A percentile compares a stretch with the other conserved stretches of the same genome.
phyloP scores from a whole-genome alignment of 2,329 filamentous ascomycete genomes.

The Botrytis medusae region DNA sequence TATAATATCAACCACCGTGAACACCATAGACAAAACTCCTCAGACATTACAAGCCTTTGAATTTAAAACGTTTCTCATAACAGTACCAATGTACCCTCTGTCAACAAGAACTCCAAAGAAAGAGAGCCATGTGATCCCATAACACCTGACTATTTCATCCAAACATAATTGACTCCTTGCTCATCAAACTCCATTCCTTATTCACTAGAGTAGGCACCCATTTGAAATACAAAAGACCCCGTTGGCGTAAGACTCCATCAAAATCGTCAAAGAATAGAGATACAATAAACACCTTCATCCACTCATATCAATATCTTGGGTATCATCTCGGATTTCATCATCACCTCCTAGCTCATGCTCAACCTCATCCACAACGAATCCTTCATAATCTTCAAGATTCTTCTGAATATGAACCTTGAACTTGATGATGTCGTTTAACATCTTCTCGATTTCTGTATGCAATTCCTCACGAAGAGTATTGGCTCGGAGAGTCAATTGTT shows the following conservation, averaged over 20 bases:
- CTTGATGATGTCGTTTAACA: conserved; percentile 95
- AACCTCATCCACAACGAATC: conserved; percentile 90
- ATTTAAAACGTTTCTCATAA: conserved; percentile 2
- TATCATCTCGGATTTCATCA: conserved; percentile 57
- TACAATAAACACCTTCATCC: conserved; percentile 22
- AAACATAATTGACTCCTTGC: conserved; percentile 10
- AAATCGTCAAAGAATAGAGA: not conserved
- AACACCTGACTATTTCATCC: not conserved
- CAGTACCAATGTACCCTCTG: not conserved
- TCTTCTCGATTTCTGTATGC: conserved; percentile 94
- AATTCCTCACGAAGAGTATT: conserved; percentile 89
- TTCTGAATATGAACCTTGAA: conserved; percentile 98
- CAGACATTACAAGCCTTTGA: not conserved
- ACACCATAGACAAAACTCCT: not conserved
- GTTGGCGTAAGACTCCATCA: not conserved
- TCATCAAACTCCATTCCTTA: not conserved
- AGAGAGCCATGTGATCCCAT: not conserved
- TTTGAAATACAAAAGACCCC: not conserved
- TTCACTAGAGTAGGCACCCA: not conserved
- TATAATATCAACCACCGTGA: not conserved
- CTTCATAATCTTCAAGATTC: conserved; percentile 88
- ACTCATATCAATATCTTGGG: conserved; percentile 49
- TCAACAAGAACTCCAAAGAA: not conserved
- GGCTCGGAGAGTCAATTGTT: conserved; percentile 83
- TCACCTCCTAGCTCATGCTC: conserved; percentile 72